Conservation (phyloP, 139 green algal genomes). For the Auxenochlorella pyrenoidosa region DNA sequence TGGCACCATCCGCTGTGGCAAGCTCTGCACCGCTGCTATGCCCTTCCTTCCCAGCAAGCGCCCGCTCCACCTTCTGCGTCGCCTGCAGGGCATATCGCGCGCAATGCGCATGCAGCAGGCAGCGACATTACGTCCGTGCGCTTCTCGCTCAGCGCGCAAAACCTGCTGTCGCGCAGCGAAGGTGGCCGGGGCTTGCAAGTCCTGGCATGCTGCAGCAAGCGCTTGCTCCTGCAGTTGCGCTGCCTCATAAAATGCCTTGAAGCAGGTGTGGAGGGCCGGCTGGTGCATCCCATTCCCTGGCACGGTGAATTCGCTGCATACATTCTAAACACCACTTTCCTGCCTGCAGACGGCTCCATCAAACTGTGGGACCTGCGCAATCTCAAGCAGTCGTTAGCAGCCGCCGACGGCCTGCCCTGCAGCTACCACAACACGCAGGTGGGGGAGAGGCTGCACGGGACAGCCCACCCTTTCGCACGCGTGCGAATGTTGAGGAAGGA, state of each 20-base stretch:
- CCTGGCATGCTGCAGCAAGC: background rate
- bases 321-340: background rate
- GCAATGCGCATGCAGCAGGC: conserved; percentile 60
- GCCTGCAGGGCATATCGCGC: conserved; percentile 53
- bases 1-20: no score
- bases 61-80: background rate
- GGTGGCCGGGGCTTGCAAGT: background rate
- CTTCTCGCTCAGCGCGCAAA: conserved; percentile 78
- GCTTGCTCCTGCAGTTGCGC: background rate
- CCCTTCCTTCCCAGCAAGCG: background rate
- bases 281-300: no score
- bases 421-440: conserved; percentile 58
- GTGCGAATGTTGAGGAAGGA: no score
- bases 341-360: conserved; percentile 80
- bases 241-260: background rate
- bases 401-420: conserved; percentile 71
- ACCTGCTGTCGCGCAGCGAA: conserved; percentile 73
- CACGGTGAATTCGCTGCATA: no score
- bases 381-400: conserved; percentile 77
- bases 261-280: no score
- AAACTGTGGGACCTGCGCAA: conserved; percentile 88
- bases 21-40: background rate
- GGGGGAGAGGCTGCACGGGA: no score
- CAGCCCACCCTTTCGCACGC: no score
- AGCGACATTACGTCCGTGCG: conserved; percentile 82